Conservation (phyloP, 2,329 filamentous ascomycete species). For the Alternaria angustiovoidea region DNA sequence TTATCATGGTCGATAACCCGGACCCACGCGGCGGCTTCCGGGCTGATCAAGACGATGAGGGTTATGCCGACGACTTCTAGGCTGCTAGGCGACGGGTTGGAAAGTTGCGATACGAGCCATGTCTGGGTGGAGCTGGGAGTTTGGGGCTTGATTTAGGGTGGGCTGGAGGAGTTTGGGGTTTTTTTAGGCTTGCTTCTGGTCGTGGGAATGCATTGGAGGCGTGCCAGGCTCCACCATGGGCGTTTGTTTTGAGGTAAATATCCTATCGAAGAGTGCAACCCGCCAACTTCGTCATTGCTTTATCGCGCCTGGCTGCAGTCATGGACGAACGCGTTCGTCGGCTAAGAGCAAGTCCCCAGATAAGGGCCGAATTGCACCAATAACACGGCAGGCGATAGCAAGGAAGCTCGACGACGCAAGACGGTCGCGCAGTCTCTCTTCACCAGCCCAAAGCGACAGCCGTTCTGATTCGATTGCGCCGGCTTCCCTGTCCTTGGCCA, state of each 20-base stretch:
- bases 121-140: no score
- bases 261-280: not conserved
- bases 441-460: slow-evolving; percentile 20
- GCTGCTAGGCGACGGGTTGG: not conserved
- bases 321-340: slow-evolving; percentile 5
- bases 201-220: not conserved
- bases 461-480: slow-evolving; percentile 15
- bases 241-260: not conserved
- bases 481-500: slow-evolving; percentile 16
- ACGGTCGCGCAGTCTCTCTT: slow-evolving; percentile 6
- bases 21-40: slow-evolving; percentile 39
- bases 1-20: slow-evolving; percentile 52
- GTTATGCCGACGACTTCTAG: slow-evolving; percentile 40
- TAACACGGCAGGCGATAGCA: slow-evolving; percentile 12
- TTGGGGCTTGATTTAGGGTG: not conserved
- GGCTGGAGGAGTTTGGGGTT: not conserved
- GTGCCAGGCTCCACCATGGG: not conserved
- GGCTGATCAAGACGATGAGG: slow-evolving; percentile 45
- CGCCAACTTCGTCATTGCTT: not conserved
- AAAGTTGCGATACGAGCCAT: no score
- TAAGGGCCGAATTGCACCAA: slow-evolving; percentile 19
- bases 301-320: slow-evolving; percentile 4
- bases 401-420: not conserved
- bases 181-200: not conserved
- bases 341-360: slow-evolving; percentile 1